These are phyloP conservation scores for Hypericum androsaemum DNA, from an alignment of 345 rosid genomes.

Conservation along the genomic window DNA sequence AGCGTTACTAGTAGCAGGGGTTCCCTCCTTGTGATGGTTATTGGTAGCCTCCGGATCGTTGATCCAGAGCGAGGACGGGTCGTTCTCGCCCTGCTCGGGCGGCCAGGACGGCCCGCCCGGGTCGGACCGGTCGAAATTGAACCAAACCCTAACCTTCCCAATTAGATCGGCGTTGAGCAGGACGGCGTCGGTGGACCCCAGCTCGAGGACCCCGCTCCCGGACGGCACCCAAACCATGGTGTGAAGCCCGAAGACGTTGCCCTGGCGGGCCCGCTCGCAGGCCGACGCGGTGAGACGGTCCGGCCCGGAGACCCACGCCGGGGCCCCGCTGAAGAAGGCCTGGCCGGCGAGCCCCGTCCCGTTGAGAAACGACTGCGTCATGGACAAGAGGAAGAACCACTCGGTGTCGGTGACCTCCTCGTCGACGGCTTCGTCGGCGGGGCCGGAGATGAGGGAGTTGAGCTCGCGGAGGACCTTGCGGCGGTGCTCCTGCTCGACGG, in stretches of 20 bases:
- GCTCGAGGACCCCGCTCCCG: slow-evolving; percentile 73
- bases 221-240: slow-evolving; percentile 74
- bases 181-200: slow-evolving; percentile 74
- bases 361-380: slow-evolving; percentile 68
- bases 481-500: slow-evolving; percentile 72
- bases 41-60: slow-evolving; percentile 47
- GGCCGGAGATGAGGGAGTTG: slow-evolving; percentile 69
- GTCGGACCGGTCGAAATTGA: slow-evolving; percentile 47
- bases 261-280: slow-evolving; percentile 72
- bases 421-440: slow-evolving; percentile 50
- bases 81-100: slow-evolving; percentile 72
- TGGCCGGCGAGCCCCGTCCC: slow-evolving; percentile 71
- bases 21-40: slow-evolving; percentile 24
- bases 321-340: slow-evolving; percentile 39
- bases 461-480: slow-evolving; percentile 69
- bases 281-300: slow-evolving; percentile 44
- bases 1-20: not conserved
- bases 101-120: slow-evolving; percentile 38
- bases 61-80: slow-evolving; percentile 64
- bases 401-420: slow-evolving; percentile 93
- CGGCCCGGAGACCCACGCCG: slow-evolving; percentile 61
- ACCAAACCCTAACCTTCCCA: slow-evolving; percentile 54
- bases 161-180: slow-evolving; percentile 61
- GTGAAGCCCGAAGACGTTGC: slow-evolving; percentile 59
- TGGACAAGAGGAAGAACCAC: slow-evolving; percentile 90